Base-by-base conservation (phyloP, 202 grass and related monocot genomes). In the Panicum hallii region DNA sequence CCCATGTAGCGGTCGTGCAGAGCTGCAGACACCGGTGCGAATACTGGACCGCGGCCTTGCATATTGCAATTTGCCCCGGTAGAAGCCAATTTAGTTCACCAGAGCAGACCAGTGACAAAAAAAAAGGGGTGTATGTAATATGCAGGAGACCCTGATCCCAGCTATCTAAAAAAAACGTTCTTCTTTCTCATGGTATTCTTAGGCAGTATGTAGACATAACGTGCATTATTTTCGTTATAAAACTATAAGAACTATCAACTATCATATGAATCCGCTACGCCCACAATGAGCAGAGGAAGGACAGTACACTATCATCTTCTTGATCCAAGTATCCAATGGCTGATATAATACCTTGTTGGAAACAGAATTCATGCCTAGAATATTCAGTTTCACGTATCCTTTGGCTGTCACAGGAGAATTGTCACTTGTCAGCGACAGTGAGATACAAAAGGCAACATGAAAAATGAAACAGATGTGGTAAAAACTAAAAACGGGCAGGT, bases 391-490 rank as follows among this genome's bases (percentile, higher is more conserved):
- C 54, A 72, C 0, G 11, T 48, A n/a, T 48, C 26, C 26, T 45
- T 62, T 9, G 55, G 42, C 80, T 82, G 54, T 46, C n/a, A 49
- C 4, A 72, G 10, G 72, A 72, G 23, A 82, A 62, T 48, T 38
- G 14, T 60, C 79, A 32, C 32, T 32, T 32, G 32, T 32, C 32
- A 32, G 32, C 2, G 32, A 32, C 32, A 71, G 16, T 60, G 4
- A 70, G 79, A 81, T 58, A 81, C 23, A 38, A 63, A 73, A 47
- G 26, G 7, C 11, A 26, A 11, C 43, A 83, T 40, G 55, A 78
- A 60, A 60, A 67, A 74, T 38, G 23, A 30, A 74, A 54, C 8
- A 36, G 19, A 55, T 56, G 54, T 11, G n/a, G 48, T 67, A 85
- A 16, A 44, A 41, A 38, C 40, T 67, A 85, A 16, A 44, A 41